These are phyloP conservation scores for Punica granatum DNA, from an alignment of 345 rosid genomes.

Conservation along the genomic window DNA sequence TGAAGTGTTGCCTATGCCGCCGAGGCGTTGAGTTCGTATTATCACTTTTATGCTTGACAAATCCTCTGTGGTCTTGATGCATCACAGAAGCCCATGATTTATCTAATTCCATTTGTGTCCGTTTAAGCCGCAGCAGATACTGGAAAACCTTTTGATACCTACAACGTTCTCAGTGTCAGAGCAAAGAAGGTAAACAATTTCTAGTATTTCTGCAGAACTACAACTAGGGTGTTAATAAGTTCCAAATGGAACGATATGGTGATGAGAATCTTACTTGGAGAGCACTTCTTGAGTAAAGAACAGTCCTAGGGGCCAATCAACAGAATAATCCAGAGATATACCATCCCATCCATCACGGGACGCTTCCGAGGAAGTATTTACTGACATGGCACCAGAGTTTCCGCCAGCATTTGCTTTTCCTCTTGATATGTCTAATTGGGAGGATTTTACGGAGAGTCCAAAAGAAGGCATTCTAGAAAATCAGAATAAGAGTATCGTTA, in stretches of 20 bases:
- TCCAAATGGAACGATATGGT: neutral
- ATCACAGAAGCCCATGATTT: slow-evolving; percentile 98
- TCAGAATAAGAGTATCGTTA: neutral
- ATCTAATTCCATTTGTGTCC: slow-evolving; percentile 96
- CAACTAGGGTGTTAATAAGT: too few relatives aligned
- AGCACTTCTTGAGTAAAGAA: slow-evolving; percentile 94
- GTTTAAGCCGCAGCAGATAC: slow-evolving; percentile 77
- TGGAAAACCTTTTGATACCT: slow-evolving; percentile 87
- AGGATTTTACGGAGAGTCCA: slow-evolving; percentile 67
- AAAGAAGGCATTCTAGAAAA: slow-evolving; percentile 73
- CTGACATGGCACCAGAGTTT: slow-evolving; percentile 26
- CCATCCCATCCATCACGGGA: slow-evolving; percentile 92
- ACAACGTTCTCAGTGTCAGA: slow-evolving; percentile 14
- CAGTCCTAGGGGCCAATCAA: slow-evolving; percentile 93
- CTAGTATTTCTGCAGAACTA: neutral
- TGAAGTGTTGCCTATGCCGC: slow-evolving; percentile 65
- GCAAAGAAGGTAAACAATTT: neutral
- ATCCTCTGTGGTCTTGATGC: slow-evolving; percentile 90
- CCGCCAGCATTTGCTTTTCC: slow-evolving; percentile 39
- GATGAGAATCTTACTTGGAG: slow-evolving; percentile 61
- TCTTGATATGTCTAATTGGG: slow-evolving; percentile 52
- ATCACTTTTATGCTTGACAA: slow-evolving; percentile 60
- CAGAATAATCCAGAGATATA: slow-evolving; percentile 80
- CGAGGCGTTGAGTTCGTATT: slow-evolving; percentile 46
- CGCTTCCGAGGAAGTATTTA: slow-evolving; percentile 42